Base-by-base conservation (phyloP, 345 rosid species). In the Hirschfeldia incana region DNA sequence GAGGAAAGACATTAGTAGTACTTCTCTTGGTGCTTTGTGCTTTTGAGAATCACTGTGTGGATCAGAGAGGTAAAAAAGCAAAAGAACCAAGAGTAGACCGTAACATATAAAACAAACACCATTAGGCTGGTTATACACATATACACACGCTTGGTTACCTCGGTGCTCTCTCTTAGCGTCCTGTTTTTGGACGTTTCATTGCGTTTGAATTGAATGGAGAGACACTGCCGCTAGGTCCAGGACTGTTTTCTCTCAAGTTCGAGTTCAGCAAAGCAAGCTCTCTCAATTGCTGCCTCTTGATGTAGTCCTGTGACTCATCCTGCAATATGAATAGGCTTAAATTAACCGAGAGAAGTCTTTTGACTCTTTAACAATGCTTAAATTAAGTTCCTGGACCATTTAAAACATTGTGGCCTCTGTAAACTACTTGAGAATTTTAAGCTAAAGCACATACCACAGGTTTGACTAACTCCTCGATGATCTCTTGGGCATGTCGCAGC, bases 261-360 rank as follows among this genome's bases (percentile, higher is more conserved):
- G 98, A 95, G 70, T 95, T 95, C 69, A 95, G 74, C 89, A 95
- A 71, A 0, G 99, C 99, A 12, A 95, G 85, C 80, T 95, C 98
- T 27, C 97, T 92, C 82, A 95, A 57, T 80, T 95, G 99, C 83
- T 95, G 99, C 85, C 97, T 91, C 90, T 93, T 93, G 37, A 93
- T 91, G 84, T 80, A 88, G 75, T 95, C 99, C 74, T 95, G 94
- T 0, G 99, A 91, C 81, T 95, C 99, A 51, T 95, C 99, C 99
- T 95, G 89, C 84, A 69, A 11, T 36, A 17, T 30, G 5, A 67
- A 59, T 5, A 46, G 15, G 6, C 42, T 30, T 67, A 49, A 13
- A 13, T 65, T 60, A 34, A 33, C 33, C 33, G 6, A 62, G 36
- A 28, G 1, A 55, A 36, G 57, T 37, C 5, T 74, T 36, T 7